Evolutionary conservation across 257 asterid species (phyloP).

Genomic region (Nicotiana noctiflora): DNA sequence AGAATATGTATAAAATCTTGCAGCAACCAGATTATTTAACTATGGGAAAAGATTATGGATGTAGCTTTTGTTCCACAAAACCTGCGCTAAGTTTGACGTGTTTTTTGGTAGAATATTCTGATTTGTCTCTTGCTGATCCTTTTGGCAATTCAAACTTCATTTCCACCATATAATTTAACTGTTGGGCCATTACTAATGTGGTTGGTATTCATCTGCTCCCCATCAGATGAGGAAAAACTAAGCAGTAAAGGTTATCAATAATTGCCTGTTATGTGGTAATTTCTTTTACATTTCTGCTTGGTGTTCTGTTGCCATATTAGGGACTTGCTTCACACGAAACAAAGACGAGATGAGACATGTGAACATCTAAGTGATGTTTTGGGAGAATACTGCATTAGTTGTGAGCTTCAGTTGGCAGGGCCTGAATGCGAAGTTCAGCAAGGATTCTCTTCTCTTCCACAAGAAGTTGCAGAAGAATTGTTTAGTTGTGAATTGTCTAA

Average conservation of each 20-base stretch:
- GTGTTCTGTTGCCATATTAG: slow-evolving; percentile 17
- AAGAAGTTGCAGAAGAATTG: slow-evolving; percentile 29
- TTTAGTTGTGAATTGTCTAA: slow-evolving; percentile 32
- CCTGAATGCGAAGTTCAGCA: slow-evolving; percentile 36
- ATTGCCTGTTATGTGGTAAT: not conserved
- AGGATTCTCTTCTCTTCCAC: slow-evolving; percentile 29
- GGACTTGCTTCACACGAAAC: slow-evolving; percentile 37
- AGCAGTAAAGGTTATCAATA: not conserved
- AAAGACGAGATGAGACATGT: slow-evolving; percentile 32
- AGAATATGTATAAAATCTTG: not conserved
- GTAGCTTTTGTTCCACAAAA: not conserved
- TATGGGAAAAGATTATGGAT: not conserved
- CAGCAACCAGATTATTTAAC: not conserved
- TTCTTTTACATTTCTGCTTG: not conserved
- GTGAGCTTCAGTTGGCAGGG: slow-evolving; percentile 36
- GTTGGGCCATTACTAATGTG: not conserved
- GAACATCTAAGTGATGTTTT: slow-evolving; percentile 28
- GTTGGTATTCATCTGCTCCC: not conserved
- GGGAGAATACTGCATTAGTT: slow-evolving; percentile 39
- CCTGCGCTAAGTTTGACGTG: not conserved
- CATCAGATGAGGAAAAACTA: slow-evolving; percentile 6
- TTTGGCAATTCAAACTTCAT: not conserved
- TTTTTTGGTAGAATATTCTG: not conserved
- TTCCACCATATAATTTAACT: not conserved
- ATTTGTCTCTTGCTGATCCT: not conserved